A percentile compares a stretch with the other conserved stretches of the same genome.
phyloP scores from a whole-genome alignment of 192 early-diverging fungal genomes.

The Backusella tuberculispora region DNA sequence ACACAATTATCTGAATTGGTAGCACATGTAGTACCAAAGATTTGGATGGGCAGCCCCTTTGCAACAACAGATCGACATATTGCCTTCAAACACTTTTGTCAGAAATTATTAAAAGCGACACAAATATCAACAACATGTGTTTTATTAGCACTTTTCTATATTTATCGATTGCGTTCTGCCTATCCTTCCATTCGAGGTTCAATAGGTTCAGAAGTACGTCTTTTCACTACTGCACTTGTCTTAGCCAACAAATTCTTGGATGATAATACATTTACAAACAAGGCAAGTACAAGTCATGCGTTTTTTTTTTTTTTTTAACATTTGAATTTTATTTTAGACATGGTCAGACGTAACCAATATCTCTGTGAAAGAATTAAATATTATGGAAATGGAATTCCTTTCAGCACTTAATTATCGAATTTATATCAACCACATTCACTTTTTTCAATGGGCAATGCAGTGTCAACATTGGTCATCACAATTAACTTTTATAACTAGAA shows the following conservation, averaged over 20 bases:
- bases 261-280: slow-evolving; percentile 91
- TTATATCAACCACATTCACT: slow-evolving; percentile 71
- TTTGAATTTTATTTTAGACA: slow-evolving; percentile 27
- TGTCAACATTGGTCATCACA: slow-evolving; percentile 35
- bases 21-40: slow-evolving; percentile 39
- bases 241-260: slow-evolving; percentile 85
- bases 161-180: slow-evolving; percentile 57
- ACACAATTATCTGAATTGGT: slow-evolving; percentile 41
- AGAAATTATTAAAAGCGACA: slow-evolving; percentile 60
- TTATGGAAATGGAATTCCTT: slow-evolving; percentile 89
- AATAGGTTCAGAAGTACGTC: slow-evolving; percentile 79
- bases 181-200: slow-evolving; percentile 62
- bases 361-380: slow-evolving; percentile 76
- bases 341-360: slow-evolving; percentile 88
- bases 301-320: slow-evolving; percentile 17
- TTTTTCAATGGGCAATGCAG: slow-evolving; percentile 64
- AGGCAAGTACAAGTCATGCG: slow-evolving; percentile 32
- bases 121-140: slow-evolving; percentile 66
- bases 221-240: slow-evolving; percentile 84
- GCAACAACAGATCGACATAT: neutral
- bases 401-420: slow-evolving; percentile 74
- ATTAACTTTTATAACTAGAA: neutral
- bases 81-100: slow-evolving; percentile 53
- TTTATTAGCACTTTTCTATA: slow-evolving; percentile 64
- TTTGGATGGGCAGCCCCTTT: slow-evolving; percentile 31